phyloP scores from a whole-genome alignment of 139 green algal genomes.

The Chlorella sp. region DNA sequence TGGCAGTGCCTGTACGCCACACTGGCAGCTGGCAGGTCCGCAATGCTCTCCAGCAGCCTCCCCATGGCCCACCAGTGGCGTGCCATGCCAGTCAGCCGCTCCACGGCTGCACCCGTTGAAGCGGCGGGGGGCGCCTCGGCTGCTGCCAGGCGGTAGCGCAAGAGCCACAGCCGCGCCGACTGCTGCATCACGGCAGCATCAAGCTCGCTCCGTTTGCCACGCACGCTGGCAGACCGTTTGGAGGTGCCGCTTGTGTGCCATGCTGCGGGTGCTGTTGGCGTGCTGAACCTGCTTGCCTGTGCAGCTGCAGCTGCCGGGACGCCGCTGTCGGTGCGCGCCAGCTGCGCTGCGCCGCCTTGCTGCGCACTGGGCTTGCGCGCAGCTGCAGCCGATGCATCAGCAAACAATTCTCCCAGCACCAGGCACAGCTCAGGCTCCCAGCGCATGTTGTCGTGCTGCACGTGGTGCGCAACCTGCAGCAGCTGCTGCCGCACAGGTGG shows the following conservation, averaged over 20 bases:
- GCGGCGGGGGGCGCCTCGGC: not conserved
- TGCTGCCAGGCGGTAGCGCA: constrained; percentile 12
- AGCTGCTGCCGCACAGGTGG: not conserved
- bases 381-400: constrained; percentile 1
- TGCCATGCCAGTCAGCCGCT: not conserved
- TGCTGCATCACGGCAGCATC: not conserved
- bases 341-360: not conserved
- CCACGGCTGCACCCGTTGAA: too few species aligned
- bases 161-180: constrained; percentile 7
- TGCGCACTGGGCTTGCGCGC: not conserved
- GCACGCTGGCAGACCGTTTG: not conserved
- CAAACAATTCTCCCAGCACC: constrained; percentile 23
- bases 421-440: not conserved
- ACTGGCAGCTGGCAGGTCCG: not conserved
- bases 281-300: not conserved
- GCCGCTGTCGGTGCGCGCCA: not conserved
- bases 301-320: not conserved
- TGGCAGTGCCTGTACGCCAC: constrained; percentile 5
- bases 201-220: not conserved
- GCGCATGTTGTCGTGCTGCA: not conserved
- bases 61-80: constrained; percentile 25
- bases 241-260: not conserved
- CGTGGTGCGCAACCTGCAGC: constrained; percentile 14
- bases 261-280: not conserved
- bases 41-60: not conserved